Conservation (phyloP, 495 filamentous ascomycete species). For the Sabuloglossum arenarium region DNA sequence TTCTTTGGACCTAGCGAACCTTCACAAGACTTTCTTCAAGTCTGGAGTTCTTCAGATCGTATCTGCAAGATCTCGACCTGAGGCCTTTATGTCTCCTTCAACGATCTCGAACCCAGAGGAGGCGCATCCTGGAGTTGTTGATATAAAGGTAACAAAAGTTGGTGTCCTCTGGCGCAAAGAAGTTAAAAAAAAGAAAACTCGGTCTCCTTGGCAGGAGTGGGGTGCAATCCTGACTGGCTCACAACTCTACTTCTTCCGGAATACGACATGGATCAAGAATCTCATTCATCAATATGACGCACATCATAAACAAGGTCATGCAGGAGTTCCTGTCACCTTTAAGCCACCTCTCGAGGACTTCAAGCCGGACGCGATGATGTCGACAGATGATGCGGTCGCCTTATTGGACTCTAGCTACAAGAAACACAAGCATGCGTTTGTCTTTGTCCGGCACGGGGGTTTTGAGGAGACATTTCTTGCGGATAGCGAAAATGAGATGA, state of each 20-base stretch:
- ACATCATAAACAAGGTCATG: conserved; percentile 47
- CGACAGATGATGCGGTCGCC: conserved; percentile 78
- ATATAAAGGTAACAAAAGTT: conserved; percentile 95
- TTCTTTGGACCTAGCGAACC: conserved; percentile 48
- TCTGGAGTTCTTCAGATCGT: conserved; percentile 86
- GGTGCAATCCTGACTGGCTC: conserved; percentile 86
- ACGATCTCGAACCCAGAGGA: conserved; percentile 68
- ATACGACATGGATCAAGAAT: conserved; percentile 75
- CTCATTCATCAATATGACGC: conserved; percentile 69
- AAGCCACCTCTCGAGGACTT: conserved; percentile 75
- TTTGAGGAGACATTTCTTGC: conserved; percentile 84
- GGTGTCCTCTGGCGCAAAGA: conserved; percentile 93
- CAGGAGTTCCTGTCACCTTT: conserved; percentile 58
- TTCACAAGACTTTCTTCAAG: conserved; percentile 75
- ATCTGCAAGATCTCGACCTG: conserved; percentile 75
- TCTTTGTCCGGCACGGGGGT: conserved; percentile 73
- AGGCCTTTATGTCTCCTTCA: conserved; percentile 78
- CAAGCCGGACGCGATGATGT: conserved; percentile 81
- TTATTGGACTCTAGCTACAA: conserved; percentile 71
- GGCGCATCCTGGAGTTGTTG: conserved; percentile 80
- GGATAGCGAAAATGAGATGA: conserved; percentile 73
- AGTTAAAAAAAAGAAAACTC: conserved; percentile 75
- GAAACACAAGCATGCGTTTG: conserved; percentile 90
- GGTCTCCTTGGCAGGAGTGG: conserved; percentile 98
- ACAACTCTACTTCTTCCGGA: conserved; percentile 91